A percentile compares a stretch with the other conserved stretches of the same genome.
Evolutionary conservation across 202 grass and related monocot species (phyloP).

Genomic region (Dendrocalamus latiflorus): DNA sequence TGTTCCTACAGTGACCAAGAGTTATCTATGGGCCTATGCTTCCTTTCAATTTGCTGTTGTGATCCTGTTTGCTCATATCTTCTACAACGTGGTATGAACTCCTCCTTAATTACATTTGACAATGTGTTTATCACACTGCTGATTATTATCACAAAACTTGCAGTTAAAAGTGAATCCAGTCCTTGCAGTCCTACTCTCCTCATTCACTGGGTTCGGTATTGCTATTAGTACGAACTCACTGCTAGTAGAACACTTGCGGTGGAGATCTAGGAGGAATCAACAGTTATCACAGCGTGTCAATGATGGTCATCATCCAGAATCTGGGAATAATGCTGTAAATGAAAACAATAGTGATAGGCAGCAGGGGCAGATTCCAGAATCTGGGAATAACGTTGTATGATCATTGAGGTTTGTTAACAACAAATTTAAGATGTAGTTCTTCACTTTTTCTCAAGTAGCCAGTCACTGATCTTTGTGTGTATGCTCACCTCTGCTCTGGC

Average conservation of each 20-base stretch:
- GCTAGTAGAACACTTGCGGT: constrained; percentile 72
- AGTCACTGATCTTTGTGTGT: not conserved
- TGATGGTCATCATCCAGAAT: constrained; percentile 30
- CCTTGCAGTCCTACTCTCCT: constrained; percentile 72
- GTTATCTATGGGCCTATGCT: constrained; percentile 93
- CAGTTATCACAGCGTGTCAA: constrained; percentile 24
- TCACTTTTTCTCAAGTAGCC: not conserved
- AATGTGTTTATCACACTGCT: not conserved
- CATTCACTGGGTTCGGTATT: constrained; percentile 93
- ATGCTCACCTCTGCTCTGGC: not conserved
- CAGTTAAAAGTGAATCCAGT: constrained; percentile 69
- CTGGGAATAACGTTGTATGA: constrained; percentile 30
- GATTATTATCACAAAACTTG: constrained; percentile 15
- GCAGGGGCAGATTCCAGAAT: constrained; percentile 15
- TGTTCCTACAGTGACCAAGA: constrained; percentile 61
- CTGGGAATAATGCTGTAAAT: constrained; percentile 32
- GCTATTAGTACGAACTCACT: constrained; percentile 87
- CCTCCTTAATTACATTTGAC: not conserved
- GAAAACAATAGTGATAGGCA: constrained; percentile 26
- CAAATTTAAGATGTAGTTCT: not conserved
- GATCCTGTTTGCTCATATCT: constrained; percentile 90
- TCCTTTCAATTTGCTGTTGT: constrained; percentile 96
- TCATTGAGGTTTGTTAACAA: constrained; percentile 28
- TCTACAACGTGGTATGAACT: constrained; percentile 79
- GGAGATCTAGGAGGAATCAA: constrained; percentile 64